Base-by-base conservation (phyloP, 1,284 basidiomycete genomes). In the Marasmius sp. region DNA sequence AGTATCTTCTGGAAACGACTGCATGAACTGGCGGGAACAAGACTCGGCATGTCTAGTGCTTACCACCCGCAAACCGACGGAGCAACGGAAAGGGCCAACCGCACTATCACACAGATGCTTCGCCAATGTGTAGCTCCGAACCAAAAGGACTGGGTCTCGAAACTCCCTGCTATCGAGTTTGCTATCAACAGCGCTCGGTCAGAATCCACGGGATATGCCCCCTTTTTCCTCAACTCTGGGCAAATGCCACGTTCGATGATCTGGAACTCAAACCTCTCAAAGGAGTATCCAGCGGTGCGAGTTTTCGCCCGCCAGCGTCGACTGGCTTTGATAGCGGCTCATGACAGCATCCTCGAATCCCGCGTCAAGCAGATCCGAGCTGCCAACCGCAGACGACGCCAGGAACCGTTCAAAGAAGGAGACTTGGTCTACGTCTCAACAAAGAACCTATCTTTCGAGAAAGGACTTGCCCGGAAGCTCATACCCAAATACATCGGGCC, bases 211-310 rank as follows among this genome's bases (percentile, higher is more conserved):
- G 74, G 75, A 0, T 74, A 65, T 51, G 50, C 70, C 9, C 76
- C 70, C 0, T 78, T 79, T 64, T 73, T 73, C 52, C 61, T 78
- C 3, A 78, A 77, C 47, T 68, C 62, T 6, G 74, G 76, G 1
- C 41, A 68, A 0, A 65, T 69, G 16, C 75, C 76, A 0, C 61
- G 62, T 14, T 57, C 61, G 1, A 64, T 76, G 49, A 61, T 74
- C 0, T 75, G 72, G 71, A 66, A 74, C 43, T 52, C 57, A 7
- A 39, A 60, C 53, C 0, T 56, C 52, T 0, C 47, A 9, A 18
- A 49, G 14, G 65, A 69, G 9, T 74, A 66, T 37, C 70, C 71
- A 0, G 73, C 72, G 1, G 64, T 75, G 0, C 6, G 63, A 0
- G 58, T 41, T 0, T 73, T 66, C 33, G 68, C 72, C 0, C 61